Evolutionary conservation across 306 rosid species (phyloP).

Genomic region (Prosopis cineraria): DNA sequence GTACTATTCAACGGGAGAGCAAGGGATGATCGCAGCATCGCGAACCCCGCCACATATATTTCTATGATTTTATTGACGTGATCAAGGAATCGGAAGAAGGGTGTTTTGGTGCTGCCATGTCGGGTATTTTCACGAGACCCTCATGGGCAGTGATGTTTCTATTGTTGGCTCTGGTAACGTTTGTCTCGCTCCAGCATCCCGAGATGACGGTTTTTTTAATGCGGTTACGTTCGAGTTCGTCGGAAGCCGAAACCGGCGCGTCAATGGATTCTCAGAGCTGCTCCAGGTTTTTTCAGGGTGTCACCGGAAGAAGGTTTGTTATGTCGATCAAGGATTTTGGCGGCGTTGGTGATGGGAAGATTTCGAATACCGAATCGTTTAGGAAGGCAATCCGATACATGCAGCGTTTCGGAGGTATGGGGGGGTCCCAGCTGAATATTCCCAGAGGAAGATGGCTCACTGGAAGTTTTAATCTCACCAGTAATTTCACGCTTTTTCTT

Average conservation of each 20-base stretch:
- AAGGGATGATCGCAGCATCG: background rate
- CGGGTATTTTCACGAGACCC: slow-evolving; percentile 35
- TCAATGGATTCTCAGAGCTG: slow-evolving; percentile 42
- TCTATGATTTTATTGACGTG: slow-evolving; percentile 8
- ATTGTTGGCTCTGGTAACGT: slow-evolving; percentile 49
- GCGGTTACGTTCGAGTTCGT: slow-evolving; percentile 21
- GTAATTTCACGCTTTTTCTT: slow-evolving; percentile 88
- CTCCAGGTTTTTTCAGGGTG: slow-evolving; percentile 42
- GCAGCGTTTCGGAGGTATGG: slow-evolving; percentile 54
- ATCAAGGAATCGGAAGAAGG: slow-evolving; percentile 56
- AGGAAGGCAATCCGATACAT: slow-evolving; percentile 60
- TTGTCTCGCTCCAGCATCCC: slow-evolving; percentile 58
- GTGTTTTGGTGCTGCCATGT: slow-evolving; percentile 16
- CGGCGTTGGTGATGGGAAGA: slow-evolving; percentile 77
- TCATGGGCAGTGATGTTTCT: slow-evolving; percentile 53
- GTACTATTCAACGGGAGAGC: background rate
- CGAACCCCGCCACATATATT: background rate
- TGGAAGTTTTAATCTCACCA: slow-evolving; percentile 88
- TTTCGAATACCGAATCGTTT: slow-evolving; percentile 77
- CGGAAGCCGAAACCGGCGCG: background rate
- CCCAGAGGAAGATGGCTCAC: slow-evolving; percentile 81
- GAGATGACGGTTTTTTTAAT: slow-evolving; percentile 41
- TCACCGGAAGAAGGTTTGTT: slow-evolving; percentile 40
- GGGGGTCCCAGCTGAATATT: slow-evolving; percentile 82
- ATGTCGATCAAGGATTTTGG: slow-evolving; percentile 79